Evolutionary conservation across 2,329 filamentous ascomycete genomes (phyloP), one percentile per base, ranked within the genome.

Genomic region (Diaporthe sp.): DNA sequence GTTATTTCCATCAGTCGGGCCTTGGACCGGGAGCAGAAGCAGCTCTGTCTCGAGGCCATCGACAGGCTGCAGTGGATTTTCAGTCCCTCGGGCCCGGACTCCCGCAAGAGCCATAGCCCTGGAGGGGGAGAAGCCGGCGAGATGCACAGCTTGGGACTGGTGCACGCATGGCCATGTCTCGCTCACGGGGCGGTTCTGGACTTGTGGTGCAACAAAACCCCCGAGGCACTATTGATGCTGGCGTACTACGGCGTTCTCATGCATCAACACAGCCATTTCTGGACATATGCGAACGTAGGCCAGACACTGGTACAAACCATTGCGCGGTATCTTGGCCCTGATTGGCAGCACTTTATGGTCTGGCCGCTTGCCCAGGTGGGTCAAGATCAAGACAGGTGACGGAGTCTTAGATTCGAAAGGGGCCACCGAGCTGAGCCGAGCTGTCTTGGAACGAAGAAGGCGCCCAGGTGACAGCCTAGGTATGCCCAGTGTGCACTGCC

Each of bases 171-270:
- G 69, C 69, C 69, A 12, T 71, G 55, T 30, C 44, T 71, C 15
- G 69, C 44, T 2, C 69, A 55, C 19, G 69, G 63, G 32, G 44
- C 56, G n/a, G 56, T 71, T 10, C 69, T 71, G 19, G 69, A 63
- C 69, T 19, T 63, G 56, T 35, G 61, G 35, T 71, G 69, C 47
- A 63, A 30, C 44, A 71, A 71, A 13, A 53, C 47, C 32, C 32
- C 61, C 13, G 65, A 73, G 30, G 65, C 65, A 6, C 53, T 73
- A 7, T 58, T 70, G 61, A 50, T 70, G 63, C 65, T 73, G 53
- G 71, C 71, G 39, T 73, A 73, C 71, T 73, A 73, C 27, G 71
- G 59, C 19, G 71, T 73, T 37, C 37, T 58, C 13, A 68, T 73
- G 42, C 71, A 73, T 25, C 65, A 42, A 17, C 42, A 68, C 30